Percentiles rank a stretch among this genome's conserved stretches.
phyloP scores from a whole-genome alignment of 2,329 filamentous ascomycete genomes.

The Colletotrichum eleusines region DNA sequence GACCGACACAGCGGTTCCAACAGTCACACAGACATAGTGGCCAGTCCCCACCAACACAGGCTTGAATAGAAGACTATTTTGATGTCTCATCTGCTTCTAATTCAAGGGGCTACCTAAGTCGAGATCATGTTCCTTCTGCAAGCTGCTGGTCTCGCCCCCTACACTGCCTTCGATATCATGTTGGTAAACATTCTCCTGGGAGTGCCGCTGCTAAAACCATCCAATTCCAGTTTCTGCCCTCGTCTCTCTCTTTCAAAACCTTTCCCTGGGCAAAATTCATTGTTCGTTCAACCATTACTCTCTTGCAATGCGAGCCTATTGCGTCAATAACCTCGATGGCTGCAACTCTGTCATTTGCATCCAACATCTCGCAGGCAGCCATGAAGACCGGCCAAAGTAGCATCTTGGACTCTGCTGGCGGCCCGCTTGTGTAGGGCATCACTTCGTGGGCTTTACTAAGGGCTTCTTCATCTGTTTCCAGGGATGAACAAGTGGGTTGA shows the following conservation, averaged over 20 bases:
- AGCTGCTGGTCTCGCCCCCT: not conserved
- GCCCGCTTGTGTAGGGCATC: slow-evolving; percentile 45
- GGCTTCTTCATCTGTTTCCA: slow-evolving; percentile 44
- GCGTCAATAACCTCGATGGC: slow-evolving; percentile 46
- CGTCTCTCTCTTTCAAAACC: slow-evolving; percentile 48
- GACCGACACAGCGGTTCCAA: slow-evolving; percentile 13
- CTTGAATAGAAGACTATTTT: slow-evolving; percentile 31
- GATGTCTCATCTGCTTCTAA: slow-evolving; percentile 7
- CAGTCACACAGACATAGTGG: not conserved
- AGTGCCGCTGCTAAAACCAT: slow-evolving; percentile 46
- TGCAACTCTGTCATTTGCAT: slow-evolving; percentile 44
- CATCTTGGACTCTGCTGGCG: slow-evolving; percentile 46
- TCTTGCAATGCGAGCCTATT: slow-evolving; percentile 46
- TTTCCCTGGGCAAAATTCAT: slow-evolving; percentile 45
- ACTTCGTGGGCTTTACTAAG: slow-evolving; percentile 48
- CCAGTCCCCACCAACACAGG: not conserved
- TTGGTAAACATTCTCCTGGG: slow-evolving; percentile 49
- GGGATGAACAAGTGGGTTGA: slow-evolving; percentile 43
- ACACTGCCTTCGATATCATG: slow-evolving; percentile 45
- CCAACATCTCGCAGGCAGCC: slow-evolving; percentile 47
- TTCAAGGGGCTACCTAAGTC: not conserved
- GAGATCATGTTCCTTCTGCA: not conserved
- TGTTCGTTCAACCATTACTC: slow-evolving; percentile 46
- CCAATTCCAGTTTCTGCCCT: slow-evolving; percentile 48
- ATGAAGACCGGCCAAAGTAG: slow-evolving; percentile 49